Conservation (phyloP, 441 rosid species). For the Raphanus hybrid region DNA sequence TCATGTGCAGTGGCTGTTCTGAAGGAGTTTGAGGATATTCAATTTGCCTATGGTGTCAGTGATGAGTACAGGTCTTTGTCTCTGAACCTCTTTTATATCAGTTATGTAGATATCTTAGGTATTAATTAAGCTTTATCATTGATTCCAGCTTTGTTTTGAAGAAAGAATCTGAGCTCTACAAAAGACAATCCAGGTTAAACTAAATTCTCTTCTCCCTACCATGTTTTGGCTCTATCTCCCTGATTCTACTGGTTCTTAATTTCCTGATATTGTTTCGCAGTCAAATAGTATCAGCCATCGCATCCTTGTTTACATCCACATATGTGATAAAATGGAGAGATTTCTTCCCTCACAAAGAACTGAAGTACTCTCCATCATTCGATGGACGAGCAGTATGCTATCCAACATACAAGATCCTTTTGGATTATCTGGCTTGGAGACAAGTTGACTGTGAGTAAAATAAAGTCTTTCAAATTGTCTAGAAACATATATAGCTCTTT, state of each 20-base stretch:
- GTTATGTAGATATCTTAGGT: conserved; percentile 11
- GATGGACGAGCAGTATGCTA: conserved; percentile 97
- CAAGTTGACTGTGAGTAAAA: conserved; percentile 94
- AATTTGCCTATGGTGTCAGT: conserved; percentile 87
- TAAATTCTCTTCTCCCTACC: not conserved
- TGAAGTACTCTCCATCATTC: conserved; percentile 80
- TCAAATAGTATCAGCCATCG: conserved; percentile 61
- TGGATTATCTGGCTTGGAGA: conserved; percentile 93
- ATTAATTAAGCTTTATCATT: conserved; percentile 29
- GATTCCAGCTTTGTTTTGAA: conserved; percentile 75
- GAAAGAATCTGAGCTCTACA: conserved; percentile 64
- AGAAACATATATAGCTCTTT: not conserved
- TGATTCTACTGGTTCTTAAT: not conserved
- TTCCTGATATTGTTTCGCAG: conserved; percentile 46
- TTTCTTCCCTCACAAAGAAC: conserved; percentile 68
- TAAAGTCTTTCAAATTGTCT: not conserved
- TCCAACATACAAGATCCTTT: conserved; percentile 76
- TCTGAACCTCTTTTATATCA: conserved; percentile 15
- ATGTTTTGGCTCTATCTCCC: not conserved
- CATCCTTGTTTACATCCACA: conserved; percentile 81
- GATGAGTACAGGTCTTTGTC: conserved; percentile 67
- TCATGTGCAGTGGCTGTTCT: conserved; percentile 80
- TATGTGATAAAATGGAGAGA: conserved; percentile 77
- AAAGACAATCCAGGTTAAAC: conserved; percentile 71
- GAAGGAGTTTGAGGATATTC: conserved; percentile 20